phyloP scores from a whole-genome alignment of 1,284 basidiomycete species.

The Marasmius oreades region DNA sequence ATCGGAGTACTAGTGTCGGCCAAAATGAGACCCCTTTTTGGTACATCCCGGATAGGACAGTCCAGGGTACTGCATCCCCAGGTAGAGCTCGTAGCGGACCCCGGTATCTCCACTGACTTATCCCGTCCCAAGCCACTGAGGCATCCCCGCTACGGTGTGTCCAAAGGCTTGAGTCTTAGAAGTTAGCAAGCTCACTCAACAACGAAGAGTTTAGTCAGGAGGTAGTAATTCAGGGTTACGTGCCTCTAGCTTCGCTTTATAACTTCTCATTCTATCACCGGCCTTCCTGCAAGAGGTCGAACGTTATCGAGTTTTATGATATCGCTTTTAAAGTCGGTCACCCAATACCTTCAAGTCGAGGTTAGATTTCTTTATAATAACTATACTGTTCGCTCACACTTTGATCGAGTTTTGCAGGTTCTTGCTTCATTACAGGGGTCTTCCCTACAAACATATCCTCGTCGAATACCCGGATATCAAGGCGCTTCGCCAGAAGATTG shows the following conservation, averaged over 20 bases:
- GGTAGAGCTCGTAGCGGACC: too few species aligned
- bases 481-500: slow-evolving; percentile 12
- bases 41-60: too few species aligned
- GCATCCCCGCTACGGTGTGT: too few species aligned
- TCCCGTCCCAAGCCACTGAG: too few species aligned
- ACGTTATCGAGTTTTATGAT: slow-evolving; percentile 20
- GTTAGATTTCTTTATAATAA: slow-evolving; percentile 14
- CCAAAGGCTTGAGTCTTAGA: too few species aligned
- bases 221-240: slow-evolving; percentile 25
- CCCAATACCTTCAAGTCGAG: slow-evolving; percentile 22
- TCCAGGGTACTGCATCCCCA: too few species aligned
- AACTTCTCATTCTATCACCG: background rate
- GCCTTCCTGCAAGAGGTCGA: slow-evolving; percentile 7
- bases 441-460: slow-evolving; percentile 4
- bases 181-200: too few species aligned
- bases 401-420: background rate
- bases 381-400: background rate
- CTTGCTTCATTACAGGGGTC: slow-evolving; percentile 6
- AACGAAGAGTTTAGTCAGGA: too few species aligned
- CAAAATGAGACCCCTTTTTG: too few species aligned
- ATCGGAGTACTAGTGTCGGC: too few species aligned
- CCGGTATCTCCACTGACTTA: too few species aligned
- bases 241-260: slow-evolving; percentile 6
- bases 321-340: slow-evolving; percentile 18
- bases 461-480: slow-evolving; percentile 8